A percentile compares a stretch with the other conserved stretches of the same genome.
Evolutionary conservation across 345 rosid species (phyloP).

Genomic region (Camelina neglecta): DNA sequence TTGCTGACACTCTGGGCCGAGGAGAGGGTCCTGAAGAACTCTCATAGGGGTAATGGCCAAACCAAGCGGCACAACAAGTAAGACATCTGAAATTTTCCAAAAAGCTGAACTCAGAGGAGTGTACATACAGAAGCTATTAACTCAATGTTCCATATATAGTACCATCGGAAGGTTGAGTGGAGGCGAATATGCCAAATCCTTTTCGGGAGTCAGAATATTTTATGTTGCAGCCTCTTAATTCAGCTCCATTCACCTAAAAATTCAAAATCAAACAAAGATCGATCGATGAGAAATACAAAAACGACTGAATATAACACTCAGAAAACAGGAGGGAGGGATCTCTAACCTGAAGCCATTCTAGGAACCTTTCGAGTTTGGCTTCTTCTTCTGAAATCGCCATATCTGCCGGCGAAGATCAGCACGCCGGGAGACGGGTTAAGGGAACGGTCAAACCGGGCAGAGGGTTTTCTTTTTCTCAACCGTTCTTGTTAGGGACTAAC

Average conservation of each 20-base stretch:
- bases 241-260: slow-evolving; percentile 67
- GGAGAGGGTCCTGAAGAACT: slow-evolving; percentile 87
- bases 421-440: slow-evolving; percentile 8
- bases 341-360: slow-evolving; percentile 38
- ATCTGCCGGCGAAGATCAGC: slow-evolving; percentile 9
- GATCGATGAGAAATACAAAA: not conserved
- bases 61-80: slow-evolving; percentile 78
- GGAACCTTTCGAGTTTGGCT: slow-evolving; percentile 26
- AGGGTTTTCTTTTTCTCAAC: not conserved
- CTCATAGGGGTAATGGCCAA: slow-evolving; percentile 97
- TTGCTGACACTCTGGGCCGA: slow-evolving; percentile 84
- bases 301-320: not conserved
- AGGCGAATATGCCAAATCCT: slow-evolving; percentile 75
- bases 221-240: slow-evolving; percentile 74
- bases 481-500: not conserved
- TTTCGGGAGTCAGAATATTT: slow-evolving; percentile 58
- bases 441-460: not conserved
- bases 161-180: slow-evolving; percentile 55
- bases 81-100: slow-evolving; percentile 57
- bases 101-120: not conserved
- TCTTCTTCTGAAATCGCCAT: slow-evolving; percentile 27
- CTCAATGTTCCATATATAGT: not conserved
- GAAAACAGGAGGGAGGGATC: not conserved
- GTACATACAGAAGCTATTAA: not conserved
- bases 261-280: not conserved